phyloP scores from a whole-genome alignment of 345 rosid species.

The Lepidium sativum region DNA sequence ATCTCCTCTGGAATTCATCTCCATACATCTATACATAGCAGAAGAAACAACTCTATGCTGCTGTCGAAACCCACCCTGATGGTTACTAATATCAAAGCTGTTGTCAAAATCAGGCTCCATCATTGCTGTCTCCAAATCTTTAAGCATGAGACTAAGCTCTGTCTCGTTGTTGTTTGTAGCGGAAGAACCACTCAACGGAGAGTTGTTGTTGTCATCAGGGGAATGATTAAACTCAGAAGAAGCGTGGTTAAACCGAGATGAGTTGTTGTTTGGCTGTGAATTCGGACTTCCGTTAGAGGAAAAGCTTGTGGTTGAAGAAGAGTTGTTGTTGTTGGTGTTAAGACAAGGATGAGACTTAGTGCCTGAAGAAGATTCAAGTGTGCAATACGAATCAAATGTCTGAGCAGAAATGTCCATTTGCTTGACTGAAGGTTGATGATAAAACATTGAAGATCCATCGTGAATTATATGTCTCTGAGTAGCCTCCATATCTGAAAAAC shows the following conservation, averaged over 20 bases:
- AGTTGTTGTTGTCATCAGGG: slow-evolving; percentile 36
- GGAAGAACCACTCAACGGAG: slow-evolving; percentile 48
- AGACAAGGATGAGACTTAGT: slow-evolving; percentile 31
- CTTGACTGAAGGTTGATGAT: slow-evolving; percentile 32
- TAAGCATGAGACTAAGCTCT: slow-evolving; percentile 50
- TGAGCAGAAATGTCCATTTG: slow-evolving; percentile 31
- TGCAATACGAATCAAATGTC: slow-evolving; percentile 42
- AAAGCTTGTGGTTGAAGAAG: slow-evolving; percentile 56
- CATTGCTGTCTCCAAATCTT: slow-evolving; percentile 70
- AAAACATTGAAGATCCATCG: slow-evolving; percentile 36
- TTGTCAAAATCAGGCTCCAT: slow-evolving; percentile 48
- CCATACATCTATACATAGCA: slow-evolving; percentile 31
- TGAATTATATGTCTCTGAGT: slow-evolving; percentile 34
- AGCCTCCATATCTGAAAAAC: slow-evolving; percentile 30
- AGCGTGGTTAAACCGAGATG: slow-evolving; percentile 24
- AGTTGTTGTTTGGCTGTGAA: slow-evolving; percentile 30
- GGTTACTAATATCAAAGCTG: background rate
- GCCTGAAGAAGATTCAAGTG: slow-evolving; percentile 53
- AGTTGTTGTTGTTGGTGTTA: slow-evolving; percentile 27
- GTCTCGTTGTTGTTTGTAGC: slow-evolving; percentile 38
- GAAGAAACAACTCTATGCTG: slow-evolving; percentile 20
- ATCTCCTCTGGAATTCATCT: slow-evolving; percentile 58
- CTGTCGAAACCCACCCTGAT: background rate
- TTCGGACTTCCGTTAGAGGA: slow-evolving; percentile 46
- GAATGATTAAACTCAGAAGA: slow-evolving; percentile 40